A percentile compares a stretch with the other conserved stretches of the same genome.
These are phyloP conservation scores for Metschnikowia gelsemii DNA, from an alignment of 805 yeast genomes.

Conservation along the genomic window DNA sequence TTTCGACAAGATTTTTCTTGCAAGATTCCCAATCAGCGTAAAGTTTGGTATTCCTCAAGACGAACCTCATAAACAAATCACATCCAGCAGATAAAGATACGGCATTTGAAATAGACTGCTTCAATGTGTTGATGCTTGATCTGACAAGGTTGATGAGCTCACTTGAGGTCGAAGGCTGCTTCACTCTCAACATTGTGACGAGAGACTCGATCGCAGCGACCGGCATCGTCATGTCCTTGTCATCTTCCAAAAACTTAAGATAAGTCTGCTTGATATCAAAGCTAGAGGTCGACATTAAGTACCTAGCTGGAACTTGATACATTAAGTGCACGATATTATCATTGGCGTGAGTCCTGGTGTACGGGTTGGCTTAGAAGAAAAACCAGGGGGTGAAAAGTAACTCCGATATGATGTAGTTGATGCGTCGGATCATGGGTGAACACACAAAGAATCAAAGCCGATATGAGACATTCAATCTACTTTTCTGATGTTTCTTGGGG, in stretches of 20 bases:
- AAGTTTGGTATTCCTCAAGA: conserved; percentile 80
- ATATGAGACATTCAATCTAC: too few relatives aligned
- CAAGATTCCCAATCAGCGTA: conserved; percentile 95
- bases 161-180: conserved; percentile 90
- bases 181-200: conserved; percentile 75
- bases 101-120: conserved; percentile 80
- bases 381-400: too few relatives aligned
- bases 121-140: conserved; percentile 71
- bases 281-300: conserved; percentile 6
- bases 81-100: conserved; percentile 96
- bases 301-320: background rate
- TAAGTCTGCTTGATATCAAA: conserved; percentile 86
- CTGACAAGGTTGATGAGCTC: conserved; percentile 83
- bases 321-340: too few relatives aligned
- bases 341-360: background rate
- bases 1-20: conserved; percentile 81
- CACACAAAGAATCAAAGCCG: too few relatives aligned
- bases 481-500: too few relatives aligned
- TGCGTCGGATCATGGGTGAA: too few relatives aligned
- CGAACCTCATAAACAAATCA: conserved; percentile 92
- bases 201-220: conserved; percentile 96
- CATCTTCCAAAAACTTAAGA: conserved; percentile 76
- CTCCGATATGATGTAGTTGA: too few relatives aligned
- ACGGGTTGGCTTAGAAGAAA: too few relatives aligned
- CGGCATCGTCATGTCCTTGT: conserved; percentile 98